phyloP scores from a whole-genome alignment of 106 monocot genomes.

The Dendrobium chrysotoxum region DNA sequence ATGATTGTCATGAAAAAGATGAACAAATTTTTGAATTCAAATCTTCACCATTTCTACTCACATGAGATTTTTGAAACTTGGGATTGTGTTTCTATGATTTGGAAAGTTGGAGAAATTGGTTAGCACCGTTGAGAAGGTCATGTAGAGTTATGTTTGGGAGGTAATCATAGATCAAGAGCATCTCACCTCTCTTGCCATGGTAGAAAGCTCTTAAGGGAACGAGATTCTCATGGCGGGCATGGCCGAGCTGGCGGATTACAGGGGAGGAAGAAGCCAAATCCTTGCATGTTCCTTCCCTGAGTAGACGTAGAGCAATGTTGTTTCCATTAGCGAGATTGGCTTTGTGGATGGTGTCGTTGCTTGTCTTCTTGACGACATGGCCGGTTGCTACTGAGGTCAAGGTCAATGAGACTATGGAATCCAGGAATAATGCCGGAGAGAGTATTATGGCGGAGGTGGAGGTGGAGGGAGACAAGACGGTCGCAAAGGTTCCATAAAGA shows the following conservation, averaged over 20 bases:
- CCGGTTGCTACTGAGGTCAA: slow-evolving; percentile 62
- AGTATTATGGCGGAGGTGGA: slow-evolving; percentile 44
- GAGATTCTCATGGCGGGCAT: slow-evolving; percentile 74
- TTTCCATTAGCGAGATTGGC: slow-evolving; percentile 78
- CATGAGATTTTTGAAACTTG: neutral
- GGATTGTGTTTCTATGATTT: too few relatives aligned
- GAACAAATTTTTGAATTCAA: neutral
- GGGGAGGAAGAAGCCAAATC: slow-evolving; percentile 49
- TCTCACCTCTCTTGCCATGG: slow-evolving; percentile 85
- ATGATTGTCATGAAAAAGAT: too few relatives aligned
- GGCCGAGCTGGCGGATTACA: slow-evolving; percentile 53
- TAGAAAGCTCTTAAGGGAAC: slow-evolving; percentile 76
- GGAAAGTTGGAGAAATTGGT: neutral
- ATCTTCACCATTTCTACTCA: too few relatives aligned
- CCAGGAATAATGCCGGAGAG: slow-evolving; percentile 55
- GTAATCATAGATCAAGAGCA: slow-evolving; percentile 92
- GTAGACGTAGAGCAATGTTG: slow-evolving; percentile 56
- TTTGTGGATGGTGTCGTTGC: slow-evolving; percentile 85
- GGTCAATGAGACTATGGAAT: slow-evolving; percentile 34
- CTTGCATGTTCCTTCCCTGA: slow-evolving; percentile 72
- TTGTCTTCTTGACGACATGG: slow-evolving; percentile 88
- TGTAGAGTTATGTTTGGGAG: slow-evolving; percentile 51
- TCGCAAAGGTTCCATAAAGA: slow-evolving; percentile 87
- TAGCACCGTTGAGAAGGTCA: slow-evolving; percentile 62
- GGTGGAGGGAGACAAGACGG: slow-evolving; percentile 28